Evolutionary conservation across 176 grass and related monocot genomes (phyloP), one percentile per base, ranked within the genome.

Genomic region (Oryza officinalis): DNA sequence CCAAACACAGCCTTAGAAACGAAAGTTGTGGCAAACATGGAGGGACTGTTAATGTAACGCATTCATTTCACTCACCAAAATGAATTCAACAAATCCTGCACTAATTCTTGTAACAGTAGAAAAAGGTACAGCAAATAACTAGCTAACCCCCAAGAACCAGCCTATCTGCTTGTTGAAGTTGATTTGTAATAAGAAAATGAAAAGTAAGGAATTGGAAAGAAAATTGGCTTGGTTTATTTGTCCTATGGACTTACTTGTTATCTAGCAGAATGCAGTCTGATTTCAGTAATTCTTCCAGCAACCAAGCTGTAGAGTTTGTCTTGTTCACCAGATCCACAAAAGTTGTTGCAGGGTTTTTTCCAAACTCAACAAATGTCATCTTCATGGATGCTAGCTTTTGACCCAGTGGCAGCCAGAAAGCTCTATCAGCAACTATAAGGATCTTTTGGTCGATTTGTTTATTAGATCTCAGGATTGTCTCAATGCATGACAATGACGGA

Each of bases 371-470:
- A 77, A 22, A 90, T 77, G 88, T 80, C 81, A 92, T 92, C 70
- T 84, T 87, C 92, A 86, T 87, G 26, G 78, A 85, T 85, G 78
- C 75, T 75, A 94, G 81, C 67, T 92, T 94, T 81, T 41, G 69
- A 74, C 84, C 72, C 81, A 94, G 81, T 54, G 92, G 79, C 78
- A 90, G 57, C 89, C 92, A 94, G 68, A 94, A 90, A 83, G 86
- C 78, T 88, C 85, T 86, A 46, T 92, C 87, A 37, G 89, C 57
- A 68, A 94, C 30, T 83, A 92, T 69, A 70, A 94, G 87, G 15
- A 90, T 88, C 81, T 90, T 94, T 80, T 77, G 44, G 52, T 50
- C 41, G 2, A 67, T 77, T 40, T 73, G 63, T 49, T 46, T 45
- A 86, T 86, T 83, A 66, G 87, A 77, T 71, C 69, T 87, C 22